Evolutionary conservation across 2,329 filamentous ascomycete genomes (phyloP).

Genomic region (Lachnellula cervina): DNA sequence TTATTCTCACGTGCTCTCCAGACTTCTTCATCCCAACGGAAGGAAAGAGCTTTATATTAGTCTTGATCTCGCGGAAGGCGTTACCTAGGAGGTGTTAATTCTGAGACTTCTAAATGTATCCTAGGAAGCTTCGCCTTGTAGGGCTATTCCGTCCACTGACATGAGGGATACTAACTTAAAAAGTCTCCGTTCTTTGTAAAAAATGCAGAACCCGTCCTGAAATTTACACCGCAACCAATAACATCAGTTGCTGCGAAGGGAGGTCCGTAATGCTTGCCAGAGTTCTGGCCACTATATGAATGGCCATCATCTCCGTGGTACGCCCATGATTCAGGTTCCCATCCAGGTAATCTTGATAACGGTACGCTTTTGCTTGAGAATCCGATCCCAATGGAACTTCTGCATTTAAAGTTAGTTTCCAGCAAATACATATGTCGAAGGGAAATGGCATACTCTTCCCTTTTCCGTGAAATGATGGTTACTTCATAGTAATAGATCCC

Average conservation of each 20-base stretch:
- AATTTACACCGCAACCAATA: slow-evolving; percentile 64
- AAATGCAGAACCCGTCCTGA: slow-evolving; percentile 58
- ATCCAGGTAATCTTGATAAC: slow-evolving; percentile 55
- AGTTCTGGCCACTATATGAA: slow-evolving; percentile 51
- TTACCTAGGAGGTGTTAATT: slow-evolving; percentile 44
- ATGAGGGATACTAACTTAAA: slow-evolving; percentile 41
- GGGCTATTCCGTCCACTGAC: background rate
- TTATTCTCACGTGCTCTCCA: slow-evolving; percentile 57
- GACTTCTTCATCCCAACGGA: slow-evolving; percentile 60
- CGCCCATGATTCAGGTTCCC: slow-evolving; percentile 64
- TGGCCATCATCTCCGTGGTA: slow-evolving; percentile 67
- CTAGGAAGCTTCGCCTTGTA: background rate
- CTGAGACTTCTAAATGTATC: background rate
- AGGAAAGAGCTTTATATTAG: slow-evolving; percentile 55
- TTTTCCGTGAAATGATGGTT: slow-evolving; percentile 58
- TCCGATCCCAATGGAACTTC: slow-evolving; percentile 58
- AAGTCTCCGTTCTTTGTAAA: slow-evolving; percentile 62
- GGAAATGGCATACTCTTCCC: slow-evolving; percentile 53
- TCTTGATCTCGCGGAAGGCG: slow-evolving; percentile 63
- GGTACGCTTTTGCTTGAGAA: slow-evolving; percentile 52
- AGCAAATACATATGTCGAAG: background rate
- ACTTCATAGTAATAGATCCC: slow-evolving; percentile 95
- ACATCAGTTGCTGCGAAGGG: slow-evolving; percentile 52
- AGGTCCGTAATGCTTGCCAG: slow-evolving; percentile 53
- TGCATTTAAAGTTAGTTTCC: slow-evolving; percentile 28